phyloP scores from a whole-genome alignment of 352 stramenopile species.

The Globisporangium perplexum region DNA sequence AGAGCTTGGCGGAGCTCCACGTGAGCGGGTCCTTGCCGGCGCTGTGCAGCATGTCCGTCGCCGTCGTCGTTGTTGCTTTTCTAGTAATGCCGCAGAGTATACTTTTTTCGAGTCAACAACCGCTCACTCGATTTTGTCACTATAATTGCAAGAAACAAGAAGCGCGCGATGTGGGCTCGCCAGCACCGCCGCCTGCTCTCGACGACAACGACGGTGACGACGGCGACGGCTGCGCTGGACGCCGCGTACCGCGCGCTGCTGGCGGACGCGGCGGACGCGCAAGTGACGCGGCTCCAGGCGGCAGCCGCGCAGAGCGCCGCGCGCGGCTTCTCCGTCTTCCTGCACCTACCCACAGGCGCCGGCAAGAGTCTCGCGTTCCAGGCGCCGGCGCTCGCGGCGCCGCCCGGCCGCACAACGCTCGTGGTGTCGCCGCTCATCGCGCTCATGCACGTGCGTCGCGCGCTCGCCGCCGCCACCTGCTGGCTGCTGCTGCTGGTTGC shows the following conservation, averaged over 20 bases:
- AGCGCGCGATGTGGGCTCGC: background rate
- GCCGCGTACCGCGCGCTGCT: constrained; percentile 34
- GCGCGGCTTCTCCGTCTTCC: constrained; percentile 58
- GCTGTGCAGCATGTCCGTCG: background rate
- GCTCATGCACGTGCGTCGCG: constrained; percentile 56
- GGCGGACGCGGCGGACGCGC: constrained; percentile 13
- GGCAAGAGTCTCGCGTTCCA: constrained; percentile 84
- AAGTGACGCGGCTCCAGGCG: constrained; percentile 33
- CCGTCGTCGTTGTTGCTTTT: background rate
- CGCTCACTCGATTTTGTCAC: background rate
- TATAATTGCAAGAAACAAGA: background rate
- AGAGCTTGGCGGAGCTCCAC: constrained; percentile 68
- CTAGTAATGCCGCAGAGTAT: background rate
- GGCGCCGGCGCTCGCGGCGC: constrained; percentile 46
- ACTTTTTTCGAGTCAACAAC: background rate
- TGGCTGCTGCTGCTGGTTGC: too few species aligned
- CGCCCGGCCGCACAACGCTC: constrained; percentile 35
- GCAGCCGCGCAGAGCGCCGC: constrained; percentile 34
- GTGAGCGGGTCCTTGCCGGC: constrained; percentile 38
- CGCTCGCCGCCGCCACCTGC: too few species aligned
- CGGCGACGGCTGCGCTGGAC: constrained; percentile 16
- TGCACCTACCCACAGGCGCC: constrained; percentile 68
- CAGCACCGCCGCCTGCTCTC: constrained; percentile 85
- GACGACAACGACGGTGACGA: constrained; percentile 86
- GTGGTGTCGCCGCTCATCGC: constrained; percentile 73